A percentile compares a stretch with the other conserved stretches of the same genome.
Conservation (phyloP, 179 eudicot species). For the Dionaea muscipula region DNA sequence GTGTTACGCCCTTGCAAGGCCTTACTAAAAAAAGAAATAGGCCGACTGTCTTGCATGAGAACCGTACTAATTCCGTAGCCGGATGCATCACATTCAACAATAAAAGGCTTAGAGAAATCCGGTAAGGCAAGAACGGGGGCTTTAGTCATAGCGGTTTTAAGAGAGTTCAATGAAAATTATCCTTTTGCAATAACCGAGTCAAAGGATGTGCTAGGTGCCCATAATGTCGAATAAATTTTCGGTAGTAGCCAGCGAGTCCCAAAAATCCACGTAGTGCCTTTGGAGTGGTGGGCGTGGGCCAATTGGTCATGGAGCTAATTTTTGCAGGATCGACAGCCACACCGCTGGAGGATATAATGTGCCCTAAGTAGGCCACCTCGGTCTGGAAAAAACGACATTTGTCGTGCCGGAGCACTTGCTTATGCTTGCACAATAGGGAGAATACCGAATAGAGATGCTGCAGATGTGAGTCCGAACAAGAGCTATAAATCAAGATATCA, state of each 20-base stretch:
- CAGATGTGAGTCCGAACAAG: neutral
- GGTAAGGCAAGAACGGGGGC: neutral
- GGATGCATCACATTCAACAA: neutral
- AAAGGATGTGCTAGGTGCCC: neutral
- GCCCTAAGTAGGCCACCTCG: neutral
- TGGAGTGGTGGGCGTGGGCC: neutral
- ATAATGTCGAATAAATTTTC: neutral
- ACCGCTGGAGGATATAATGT: neutral
- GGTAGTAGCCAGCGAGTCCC: neutral
- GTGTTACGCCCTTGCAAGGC: neutral
- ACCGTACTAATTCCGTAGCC: neutral
- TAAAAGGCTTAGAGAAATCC: neutral
- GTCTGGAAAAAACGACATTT: neutral
- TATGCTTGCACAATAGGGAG: too few relatives aligned
- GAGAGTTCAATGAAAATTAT: neutral
- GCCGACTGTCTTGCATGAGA: neutral
- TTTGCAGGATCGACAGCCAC: neutral
- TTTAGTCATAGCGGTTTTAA: neutral
- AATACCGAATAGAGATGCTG: too few relatives aligned
- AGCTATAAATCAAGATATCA: neutral
- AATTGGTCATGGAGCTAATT: neutral
- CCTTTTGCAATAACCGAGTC: neutral
- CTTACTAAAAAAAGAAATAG: neutral
- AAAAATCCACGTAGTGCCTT: neutral
- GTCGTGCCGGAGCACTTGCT: too few relatives aligned